Evolutionary conservation across 176 grass and related monocot species (phyloP), one percentile per base, ranked within the genome.

Genomic region (Avena eriantha): DNA sequence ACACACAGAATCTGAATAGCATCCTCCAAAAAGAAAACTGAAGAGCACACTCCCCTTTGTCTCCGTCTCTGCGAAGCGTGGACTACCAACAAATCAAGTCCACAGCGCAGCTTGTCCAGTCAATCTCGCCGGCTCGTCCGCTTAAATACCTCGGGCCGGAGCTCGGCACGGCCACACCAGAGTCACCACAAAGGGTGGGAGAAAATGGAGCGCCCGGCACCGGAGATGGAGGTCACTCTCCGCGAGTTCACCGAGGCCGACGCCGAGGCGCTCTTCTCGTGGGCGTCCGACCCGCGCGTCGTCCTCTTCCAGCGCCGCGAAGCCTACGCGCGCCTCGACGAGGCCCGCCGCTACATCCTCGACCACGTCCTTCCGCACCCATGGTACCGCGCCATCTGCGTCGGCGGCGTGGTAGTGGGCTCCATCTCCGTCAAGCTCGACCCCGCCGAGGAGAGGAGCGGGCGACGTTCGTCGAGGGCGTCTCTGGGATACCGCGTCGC

Each of bases 381-480:
- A 0, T 98, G 87, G 87, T 93, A 95, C 82, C 93, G 89, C 49
- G 87, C 91, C 83, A 95, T 95, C 89, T 93, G 91, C 79, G 9
- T 80, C 45, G 49, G 74, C 73, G 46, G 49, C 53, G 91, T 92
- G 16, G 93, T 46, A 7, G 91, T 95, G 7, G 95, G 95, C 4
- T 92, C 91, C 55, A 92, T 97, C 64, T 91, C 91, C 18, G 82
- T 93, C 73, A 88, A 88, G 76, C 79, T 80, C 36, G 31, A 13
- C 14, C 33, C 90, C 1, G 85, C 19, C 39, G 61, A 26, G 11
- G 75, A 74, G 31, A 67, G 72, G 21, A 74, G 73, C 35, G 71
- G 74, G 14, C 34, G 2, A 8, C 14, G 58, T 39, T 46, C 49
- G 2, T 77, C 77, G 80, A 88, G 64, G 86, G 91, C 93, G 14